Evolutionary conservation across 2,329 filamentous ascomycete genomes (phyloP), one percentile per base, ranked within the genome.

Genomic region (Aureobasidium pullulans): DNA sequence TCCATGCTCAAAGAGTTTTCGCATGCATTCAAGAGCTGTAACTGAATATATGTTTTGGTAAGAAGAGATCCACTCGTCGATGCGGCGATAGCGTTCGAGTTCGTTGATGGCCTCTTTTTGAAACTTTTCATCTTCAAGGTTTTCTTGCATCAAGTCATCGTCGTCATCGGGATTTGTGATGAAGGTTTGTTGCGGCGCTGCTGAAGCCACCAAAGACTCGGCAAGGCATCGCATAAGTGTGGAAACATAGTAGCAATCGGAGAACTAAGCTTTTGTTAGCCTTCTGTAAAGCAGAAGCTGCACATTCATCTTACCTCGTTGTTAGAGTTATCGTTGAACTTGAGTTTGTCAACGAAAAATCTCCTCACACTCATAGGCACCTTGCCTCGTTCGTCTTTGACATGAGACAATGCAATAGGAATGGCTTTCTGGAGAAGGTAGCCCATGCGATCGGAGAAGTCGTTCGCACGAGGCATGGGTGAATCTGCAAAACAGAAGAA

Each of bases 311-410:
- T 67, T 69, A 79, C 77, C 67, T 77, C 77, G 66, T 99, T 99
- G 62, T 89, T 87, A 2, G 88, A 86, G 69, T 99, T 99, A 73
- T 99, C 92, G 69, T 99, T 99, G 76, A 91, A 93, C 50, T 89
- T 87, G 36, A 99, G 78, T 69, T 95, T 89, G 66, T 96, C 91
- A 23, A 96, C 82, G 49, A 99, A 83, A 71, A 96, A 96, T 40
- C 84, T 82, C 60, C 92, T 89, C 5, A 90, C 90, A 56, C 86
- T 80, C 68, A 87, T 79, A 0, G 93, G 92, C 57, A 91, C 92
- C 66, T 84, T 87, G 39, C 90, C 89, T 58, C 86, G 81, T 40
- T 78, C 77, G 67, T 93, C 87, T 53, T 90, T 85, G 49, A 97
- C 84, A 63, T 84, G 82, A 2, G 91, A 84, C 64, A 99, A 87